phyloP scores from a whole-genome alignment of 805 yeast species.

The Lachancea kluyveri region DNA sequence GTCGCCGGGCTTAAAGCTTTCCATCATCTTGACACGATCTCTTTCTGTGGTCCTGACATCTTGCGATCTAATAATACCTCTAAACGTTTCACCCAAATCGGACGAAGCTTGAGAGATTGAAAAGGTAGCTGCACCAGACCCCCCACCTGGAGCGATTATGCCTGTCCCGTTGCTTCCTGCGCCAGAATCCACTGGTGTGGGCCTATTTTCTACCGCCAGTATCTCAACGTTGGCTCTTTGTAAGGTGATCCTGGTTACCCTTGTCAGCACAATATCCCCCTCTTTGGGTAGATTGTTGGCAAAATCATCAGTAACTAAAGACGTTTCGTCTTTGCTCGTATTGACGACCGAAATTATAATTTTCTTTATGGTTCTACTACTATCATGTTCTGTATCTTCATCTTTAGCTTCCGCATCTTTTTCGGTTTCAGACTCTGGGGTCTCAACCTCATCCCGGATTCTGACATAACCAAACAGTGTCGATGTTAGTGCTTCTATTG shows the following conservation, averaged over 20 bases:
- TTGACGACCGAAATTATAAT: conserved; percentile 28
- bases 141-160: conserved; percentile 42
- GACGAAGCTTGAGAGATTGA: conserved; percentile 43
- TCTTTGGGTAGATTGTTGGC: conserved; percentile 67
- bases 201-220: conserved; percentile 55
- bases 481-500: conserved; percentile 42
- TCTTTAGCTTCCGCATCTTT: conserved; percentile 9
- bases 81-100: conserved; percentile 83
- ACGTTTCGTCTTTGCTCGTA: conserved; percentile 11
- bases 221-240: conserved; percentile 79
- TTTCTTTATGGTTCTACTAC: conserved; percentile 15
- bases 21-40: conserved; percentile 74
- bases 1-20: conserved; percentile 87
- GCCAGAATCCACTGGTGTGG: conserved; percentile 55
- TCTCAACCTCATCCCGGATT: conserved; percentile 22
- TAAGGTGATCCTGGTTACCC: conserved; percentile 58
- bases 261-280: conserved; percentile 74
- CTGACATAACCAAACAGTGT: conserved; percentile 57
- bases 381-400: conserved; percentile 3
- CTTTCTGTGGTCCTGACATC: conserved; percentile 89
- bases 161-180: conserved; percentile 52
- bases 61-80: conserved; percentile 78
- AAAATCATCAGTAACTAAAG: conserved; percentile 26
- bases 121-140: conserved; percentile 44
- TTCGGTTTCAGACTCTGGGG: conserved; percentile 11